Percentiles rank a stretch among this genome's conserved stretches.
phyloP scores from a whole-genome alignment of 73 alveolate species.

The Symbiodinium natans region DNA sequence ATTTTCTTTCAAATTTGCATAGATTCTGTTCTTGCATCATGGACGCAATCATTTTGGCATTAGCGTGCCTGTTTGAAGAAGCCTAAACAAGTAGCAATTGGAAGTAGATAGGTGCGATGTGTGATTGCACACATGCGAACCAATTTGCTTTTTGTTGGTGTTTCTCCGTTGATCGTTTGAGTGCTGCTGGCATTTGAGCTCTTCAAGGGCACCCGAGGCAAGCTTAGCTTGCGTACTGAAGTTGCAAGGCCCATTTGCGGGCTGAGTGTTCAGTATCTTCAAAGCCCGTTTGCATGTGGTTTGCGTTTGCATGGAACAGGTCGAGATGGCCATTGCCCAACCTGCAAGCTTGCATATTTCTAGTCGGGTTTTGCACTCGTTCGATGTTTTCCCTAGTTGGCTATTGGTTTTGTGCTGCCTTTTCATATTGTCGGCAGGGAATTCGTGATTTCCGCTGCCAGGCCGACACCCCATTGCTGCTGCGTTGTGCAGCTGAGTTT shows the following conservation, averaged over 20 bases:
- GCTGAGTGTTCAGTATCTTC: too few species aligned
- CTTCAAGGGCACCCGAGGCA: constrained; percentile 26
- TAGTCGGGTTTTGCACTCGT: not conserved
- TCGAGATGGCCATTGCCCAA: constrained; percentile 48
- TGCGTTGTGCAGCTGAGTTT: constrained; percentile 69
- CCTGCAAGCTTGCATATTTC: not conserved
- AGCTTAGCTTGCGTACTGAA: constrained; percentile 81
- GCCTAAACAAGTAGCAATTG: too few species aligned
- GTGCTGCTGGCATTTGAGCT: too few species aligned
- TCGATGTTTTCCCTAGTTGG: not conserved
- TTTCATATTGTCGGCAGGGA: not conserved
- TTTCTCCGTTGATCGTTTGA: too few species aligned
- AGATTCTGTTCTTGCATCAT: too few species aligned
- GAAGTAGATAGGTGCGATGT: too few species aligned
- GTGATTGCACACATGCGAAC: too few species aligned
- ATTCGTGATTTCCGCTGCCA: not conserved
- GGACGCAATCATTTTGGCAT: too few species aligned
- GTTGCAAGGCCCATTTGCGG: not conserved
- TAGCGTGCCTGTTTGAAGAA: too few species aligned
- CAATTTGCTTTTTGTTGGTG: too few species aligned
- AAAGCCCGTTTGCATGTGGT: not conserved
- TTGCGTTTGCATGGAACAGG: not conserved
- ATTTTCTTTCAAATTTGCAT: too few species aligned
- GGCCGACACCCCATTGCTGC: constrained; percentile 72
- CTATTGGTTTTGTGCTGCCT: not conserved